phyloP scores from a whole-genome alignment of 768 basidiomycete species.

The Lentinula detonsa region DNA sequence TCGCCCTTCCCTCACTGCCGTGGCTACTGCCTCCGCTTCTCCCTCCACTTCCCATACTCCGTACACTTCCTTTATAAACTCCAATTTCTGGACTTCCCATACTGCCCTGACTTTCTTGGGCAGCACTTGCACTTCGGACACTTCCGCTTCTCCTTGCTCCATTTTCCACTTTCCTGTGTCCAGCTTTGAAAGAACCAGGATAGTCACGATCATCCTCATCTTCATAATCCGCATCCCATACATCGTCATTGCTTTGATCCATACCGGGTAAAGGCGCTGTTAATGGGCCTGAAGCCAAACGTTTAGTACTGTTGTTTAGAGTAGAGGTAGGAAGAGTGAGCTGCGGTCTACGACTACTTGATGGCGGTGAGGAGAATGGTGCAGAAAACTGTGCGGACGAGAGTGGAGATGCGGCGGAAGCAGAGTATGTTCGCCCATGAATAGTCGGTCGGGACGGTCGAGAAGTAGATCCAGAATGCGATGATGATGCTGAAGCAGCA shows the following conservation, averaged over 20 bases:
- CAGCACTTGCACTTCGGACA: background rate
- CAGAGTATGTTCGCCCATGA: background rate
- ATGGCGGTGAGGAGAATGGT: background rate
- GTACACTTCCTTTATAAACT: slow-evolving; percentile 12
- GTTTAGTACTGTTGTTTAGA: slow-evolving; percentile 8
- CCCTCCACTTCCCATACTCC: background rate
- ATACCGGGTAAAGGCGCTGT: slow-evolving; percentile 39
- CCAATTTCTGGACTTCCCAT: slow-evolving; percentile 16
- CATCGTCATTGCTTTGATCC: background rate
- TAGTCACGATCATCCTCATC: background rate
- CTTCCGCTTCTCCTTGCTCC: background rate
- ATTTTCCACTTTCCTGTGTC: background rate
- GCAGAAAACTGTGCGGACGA: background rate
- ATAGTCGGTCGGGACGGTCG: background rate
- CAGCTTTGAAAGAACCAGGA: background rate
- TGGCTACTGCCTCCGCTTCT: background rate
- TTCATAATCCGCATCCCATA: slow-evolving; percentile 3
- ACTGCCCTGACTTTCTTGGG: background rate
- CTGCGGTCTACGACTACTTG: background rate
- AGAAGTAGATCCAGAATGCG: background rate
- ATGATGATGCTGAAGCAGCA: background rate
- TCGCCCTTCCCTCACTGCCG: background rate
- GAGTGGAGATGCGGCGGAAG: background rate
- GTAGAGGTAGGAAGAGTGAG: background rate
- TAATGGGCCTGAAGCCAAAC: slow-evolving; percentile 33